phyloP scores from a whole-genome alignment of 495 filamentous ascomycete genomes.

The Lineolata rhizophorae region DNA sequence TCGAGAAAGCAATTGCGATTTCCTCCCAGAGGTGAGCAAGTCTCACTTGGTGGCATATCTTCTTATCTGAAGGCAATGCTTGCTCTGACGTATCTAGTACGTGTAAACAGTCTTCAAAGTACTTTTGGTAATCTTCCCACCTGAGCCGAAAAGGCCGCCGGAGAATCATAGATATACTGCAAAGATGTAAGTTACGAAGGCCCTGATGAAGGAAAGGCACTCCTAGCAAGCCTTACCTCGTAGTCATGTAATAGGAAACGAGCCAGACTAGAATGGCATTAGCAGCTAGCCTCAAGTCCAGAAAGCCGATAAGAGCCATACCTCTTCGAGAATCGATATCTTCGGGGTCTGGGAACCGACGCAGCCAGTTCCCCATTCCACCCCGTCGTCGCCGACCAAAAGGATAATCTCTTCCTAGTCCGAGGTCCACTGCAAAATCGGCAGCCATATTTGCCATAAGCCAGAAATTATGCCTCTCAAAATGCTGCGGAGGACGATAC shows the following conservation, averaged over 20 bases:
- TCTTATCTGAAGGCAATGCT: constrained; percentile 46
- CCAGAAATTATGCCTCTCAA: constrained; percentile 81
- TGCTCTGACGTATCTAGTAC: constrained; percentile 50
- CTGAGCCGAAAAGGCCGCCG: constrained; percentile 63
- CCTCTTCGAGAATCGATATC: too few relatives aligned
- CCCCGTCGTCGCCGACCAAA: constrained; percentile 61
- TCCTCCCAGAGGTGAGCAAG: constrained; percentile 68
- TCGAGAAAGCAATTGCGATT: constrained; percentile 46
- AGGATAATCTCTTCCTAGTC: constrained; percentile 46
- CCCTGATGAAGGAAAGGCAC: constrained; percentile 58
- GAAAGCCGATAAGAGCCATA: too few relatives aligned
- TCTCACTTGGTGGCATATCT: constrained; percentile 53
- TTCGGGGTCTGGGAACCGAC: too few relatives aligned
- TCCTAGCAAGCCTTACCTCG: constrained; percentile 60
- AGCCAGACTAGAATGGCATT: too few relatives aligned
- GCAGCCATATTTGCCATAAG: constrained; percentile 69
- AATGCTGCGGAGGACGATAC: constrained; percentile 67
- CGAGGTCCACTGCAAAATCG: constrained; percentile 72
- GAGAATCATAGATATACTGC: constrained; percentile 43
- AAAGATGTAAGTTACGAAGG: too few relatives aligned
- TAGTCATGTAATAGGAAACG: too few relatives aligned
- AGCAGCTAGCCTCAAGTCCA: too few relatives aligned
- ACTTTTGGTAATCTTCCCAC: constrained; percentile 60
- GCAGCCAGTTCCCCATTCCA: too few relatives aligned
- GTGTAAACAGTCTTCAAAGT: constrained; percentile 68